These are phyloP conservation scores for Trichoderma cornu-damae DNA, from an alignment of 2,329 filamentous ascomycete species.

Conservation along the genomic window DNA sequence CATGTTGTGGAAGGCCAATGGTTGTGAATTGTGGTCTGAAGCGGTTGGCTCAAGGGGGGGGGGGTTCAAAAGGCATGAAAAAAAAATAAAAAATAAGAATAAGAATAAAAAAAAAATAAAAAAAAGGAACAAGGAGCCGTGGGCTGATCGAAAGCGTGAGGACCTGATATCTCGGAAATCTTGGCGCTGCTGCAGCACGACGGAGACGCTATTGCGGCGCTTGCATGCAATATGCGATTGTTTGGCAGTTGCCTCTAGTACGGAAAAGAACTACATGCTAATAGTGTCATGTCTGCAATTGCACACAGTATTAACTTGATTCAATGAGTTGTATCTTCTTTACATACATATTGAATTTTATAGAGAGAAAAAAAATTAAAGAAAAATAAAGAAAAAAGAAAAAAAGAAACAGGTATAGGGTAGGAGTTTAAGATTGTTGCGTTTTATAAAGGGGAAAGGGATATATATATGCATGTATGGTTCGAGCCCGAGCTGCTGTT, in stretches of 20 bases:
- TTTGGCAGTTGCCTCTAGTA: not conserved
- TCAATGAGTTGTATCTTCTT: too few relatives aligned
- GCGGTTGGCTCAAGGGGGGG: not conserved
- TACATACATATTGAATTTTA: too few relatives aligned
- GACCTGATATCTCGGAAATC: not conserved
- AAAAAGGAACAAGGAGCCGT: not conserved
- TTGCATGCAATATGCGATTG: not conserved
- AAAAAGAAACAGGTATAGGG: too few relatives aligned
- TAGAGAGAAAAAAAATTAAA: too few relatives aligned
- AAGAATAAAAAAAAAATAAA: too few relatives aligned
- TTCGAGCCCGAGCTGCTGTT: too few relatives aligned
- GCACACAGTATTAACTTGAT: not conserved
- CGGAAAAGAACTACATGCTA: not conserved
- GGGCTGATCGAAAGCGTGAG: not conserved
- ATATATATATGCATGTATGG: too few relatives aligned
- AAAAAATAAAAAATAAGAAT: too few relatives aligned
- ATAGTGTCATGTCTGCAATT: not conserved
- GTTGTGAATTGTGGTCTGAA: not conserved
- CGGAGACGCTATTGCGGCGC: not conserved
- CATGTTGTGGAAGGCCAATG: conserved; percentile 1
- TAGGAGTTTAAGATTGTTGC: too few relatives aligned
- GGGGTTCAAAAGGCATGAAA: not conserved
- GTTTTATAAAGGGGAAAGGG: too few relatives aligned
- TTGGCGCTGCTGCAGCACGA: not conserved
- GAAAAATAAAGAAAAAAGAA: too few relatives aligned